Evolutionary conservation across 169 alveolate genomes (phyloP), one percentile per base, ranked within the genome.

Genomic region (Cytauxzoon felis): DNA sequence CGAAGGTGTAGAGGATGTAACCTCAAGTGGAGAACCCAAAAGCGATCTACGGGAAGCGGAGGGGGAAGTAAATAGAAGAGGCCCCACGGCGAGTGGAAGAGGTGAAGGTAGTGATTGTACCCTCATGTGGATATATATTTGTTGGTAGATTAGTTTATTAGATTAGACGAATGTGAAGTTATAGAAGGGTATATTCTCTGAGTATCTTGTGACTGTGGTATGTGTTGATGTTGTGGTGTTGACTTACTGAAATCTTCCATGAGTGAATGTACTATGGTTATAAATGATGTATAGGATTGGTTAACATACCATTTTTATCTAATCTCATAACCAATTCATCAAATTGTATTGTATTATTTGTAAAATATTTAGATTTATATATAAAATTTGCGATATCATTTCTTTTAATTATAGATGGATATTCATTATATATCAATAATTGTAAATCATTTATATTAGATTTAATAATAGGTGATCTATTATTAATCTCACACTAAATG

Each of bases 211-310:
- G 0, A 50, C 81, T 69, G 50, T 47, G 40, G 3, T 29, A 4
- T 2, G 61, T 69, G 19, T 6, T 18, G 0, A 1, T 19, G 13
- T 9, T 1, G 19, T 3, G 1, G 18, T 7, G 8, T 13, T 7
- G 23, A 48, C 78, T 1, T 69, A 69, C 81, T 58, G 26, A 47
- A 69, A n/a, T 54, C 73, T 59, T 69, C 81, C 53, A 47, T 69
- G 13, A 60, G 66, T 30, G 65, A 33, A 66, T 69, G 69, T 13
- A 47, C 81, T 69, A 73, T 19, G 29, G 13, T 3, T 42, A 36
- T 11, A 57, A 18, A 24, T 2, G 2, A 18, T 0, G 21, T 26
- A n/a, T 29, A 5, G 11, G n/a, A n/a, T n/a, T 36, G 13, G n/a
- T 11, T 24, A 6, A 59, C 81, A 29, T 54, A 69, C 81, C 62